A percentile compares a stretch with the other conserved stretches of the same genome.
Conservation (phyloP, 768 basidiomycete species). For the Imleria badia region DNA sequence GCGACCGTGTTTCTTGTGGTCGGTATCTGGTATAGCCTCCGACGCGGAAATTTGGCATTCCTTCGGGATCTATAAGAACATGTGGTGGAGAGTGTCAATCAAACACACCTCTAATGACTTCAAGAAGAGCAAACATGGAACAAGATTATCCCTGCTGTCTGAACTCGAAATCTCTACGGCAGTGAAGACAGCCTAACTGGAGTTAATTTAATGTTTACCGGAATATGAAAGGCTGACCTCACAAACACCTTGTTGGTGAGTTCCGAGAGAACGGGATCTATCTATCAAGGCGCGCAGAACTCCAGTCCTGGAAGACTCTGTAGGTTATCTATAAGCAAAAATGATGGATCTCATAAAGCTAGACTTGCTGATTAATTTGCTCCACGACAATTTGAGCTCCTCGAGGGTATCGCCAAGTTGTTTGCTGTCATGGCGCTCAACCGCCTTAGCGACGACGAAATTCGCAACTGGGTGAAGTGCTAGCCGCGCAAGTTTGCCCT, state of each 20-base stretch:
- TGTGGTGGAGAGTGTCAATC: not conserved
- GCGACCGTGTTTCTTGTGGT: constrained; percentile 12
- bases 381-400: constrained; percentile 62
- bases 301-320: constrained; percentile 72
- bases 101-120: constrained; percentile 48
- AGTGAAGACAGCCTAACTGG: constrained; percentile 52
- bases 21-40: constrained; percentile 12
- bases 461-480: constrained; percentile 91
- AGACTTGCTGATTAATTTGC: constrained; percentile 68
- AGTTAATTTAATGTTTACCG: constrained; percentile 4
- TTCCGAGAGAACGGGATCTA: constrained; percentile 50
- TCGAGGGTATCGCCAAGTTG: constrained; percentile 54
- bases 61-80: constrained; percentile 15
- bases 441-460: constrained; percentile 82
- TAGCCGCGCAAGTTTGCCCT: constrained; percentile 66
- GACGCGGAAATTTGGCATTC: constrained; percentile 17
- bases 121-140: constrained; percentile 67
- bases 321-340: constrained; percentile 1
- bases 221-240: constrained; percentile 47
- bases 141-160: constrained; percentile 52
- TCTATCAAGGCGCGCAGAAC: constrained; percentile 78
- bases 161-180: constrained; percentile 55
- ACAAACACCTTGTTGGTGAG: constrained; percentile 48
- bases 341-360: not conserved
- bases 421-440: constrained; percentile 57